Percentiles rank a stretch among this genome's conserved stretches.
Conservation (phyloP, 768 basidiomycete genomes). For the Russula emetica region DNA sequence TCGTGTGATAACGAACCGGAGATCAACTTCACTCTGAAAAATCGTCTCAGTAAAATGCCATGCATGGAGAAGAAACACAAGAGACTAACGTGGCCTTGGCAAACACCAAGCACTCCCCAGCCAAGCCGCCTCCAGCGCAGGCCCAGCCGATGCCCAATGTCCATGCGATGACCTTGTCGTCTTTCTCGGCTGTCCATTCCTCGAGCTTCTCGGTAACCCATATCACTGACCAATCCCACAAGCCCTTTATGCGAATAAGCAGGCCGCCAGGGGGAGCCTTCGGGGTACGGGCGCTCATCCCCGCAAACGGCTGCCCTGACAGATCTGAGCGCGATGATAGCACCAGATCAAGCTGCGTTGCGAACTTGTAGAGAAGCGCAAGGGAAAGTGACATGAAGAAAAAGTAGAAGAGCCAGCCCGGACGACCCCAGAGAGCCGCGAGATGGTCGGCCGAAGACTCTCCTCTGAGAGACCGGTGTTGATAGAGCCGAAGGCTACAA, state of each 20-base stretch:
- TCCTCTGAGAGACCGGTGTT: conserved; percentile 73
- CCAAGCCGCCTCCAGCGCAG: conserved; percentile 85
- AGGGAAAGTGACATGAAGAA: conserved; percentile 71
- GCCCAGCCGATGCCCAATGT: conserved; percentile 93
- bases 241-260: conserved; percentile 36
- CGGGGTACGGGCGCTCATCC: conserved; percentile 36
- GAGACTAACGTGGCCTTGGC: conserved; percentile 61
- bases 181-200: conserved; percentile 68
- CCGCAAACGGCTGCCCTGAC: conserved; percentile 50
- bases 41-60: conserved; percentile 1
- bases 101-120: conserved; percentile 86
- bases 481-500: conserved; percentile 81
- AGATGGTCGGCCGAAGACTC: conserved; percentile 71
- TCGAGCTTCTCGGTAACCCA: conserved; percentile 64
- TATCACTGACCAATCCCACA: conserved; percentile 46
- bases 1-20: conserved; percentile 72
- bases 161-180: conserved; percentile 86
- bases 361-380: conserved; percentile 59
- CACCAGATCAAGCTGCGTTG: conserved; percentile 67
- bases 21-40: conserved; percentile 67
- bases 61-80: not conserved
- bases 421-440: conserved; percentile 78
- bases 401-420: conserved; percentile 90
- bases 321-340: conserved; percentile 68
- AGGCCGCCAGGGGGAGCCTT: conserved; percentile 27